Percentiles rank a stretch among this genome's conserved stretches.
These are phyloP conservation scores for Fusarium nematophilum DNA, from an alignment of 2,329 filamentous ascomycete species.

Conservation along the genomic window DNA sequence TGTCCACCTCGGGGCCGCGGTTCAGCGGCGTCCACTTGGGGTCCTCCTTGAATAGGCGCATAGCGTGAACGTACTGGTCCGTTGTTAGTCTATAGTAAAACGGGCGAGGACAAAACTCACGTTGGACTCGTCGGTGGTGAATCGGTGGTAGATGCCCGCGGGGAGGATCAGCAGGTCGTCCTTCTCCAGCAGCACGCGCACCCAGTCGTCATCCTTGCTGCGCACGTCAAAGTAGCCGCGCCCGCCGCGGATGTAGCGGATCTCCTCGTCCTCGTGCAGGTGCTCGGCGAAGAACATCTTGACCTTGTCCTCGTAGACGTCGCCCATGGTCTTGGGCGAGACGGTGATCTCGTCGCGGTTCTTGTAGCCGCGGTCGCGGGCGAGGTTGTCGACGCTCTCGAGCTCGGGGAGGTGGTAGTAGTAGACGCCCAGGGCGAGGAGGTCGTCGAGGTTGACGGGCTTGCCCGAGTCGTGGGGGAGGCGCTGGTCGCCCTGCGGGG, in stretches of 20 bases:
- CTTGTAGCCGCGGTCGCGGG: conserved; percentile 82
- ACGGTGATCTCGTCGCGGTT: conserved; percentile 95
- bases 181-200: conserved; percentile 86
- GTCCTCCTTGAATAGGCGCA: conserved; percentile 97
- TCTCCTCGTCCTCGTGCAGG: conserved; percentile 98
- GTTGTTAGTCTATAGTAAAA: neutral
- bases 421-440: conserved; percentile 81
- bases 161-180: conserved; percentile 93
- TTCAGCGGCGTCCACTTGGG: conserved; percentile 98
- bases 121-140: conserved; percentile 92
- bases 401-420: conserved; percentile 77
- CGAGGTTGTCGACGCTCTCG: conserved; percentile 77
- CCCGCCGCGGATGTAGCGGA: conserved; percentile 90
- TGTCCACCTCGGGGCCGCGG: conserved; percentile 79
- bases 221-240: conserved; percentile 94
- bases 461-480: conserved; percentile 87
- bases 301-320: conserved; percentile 91
- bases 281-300: conserved; percentile 96
- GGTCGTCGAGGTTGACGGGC: conserved; percentile 70
- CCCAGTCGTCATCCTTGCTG: conserved; percentile 85
- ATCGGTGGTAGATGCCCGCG: conserved; percentile 95
- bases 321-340: conserved; percentile 86
- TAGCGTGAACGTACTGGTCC: conserved; percentile 87
- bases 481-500: conserved; percentile 96
- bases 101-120: conserved; percentile 63